Conservation (phyloP, 2,329 filamentous ascomycete genomes). For the Fusarium penzigii region DNA sequence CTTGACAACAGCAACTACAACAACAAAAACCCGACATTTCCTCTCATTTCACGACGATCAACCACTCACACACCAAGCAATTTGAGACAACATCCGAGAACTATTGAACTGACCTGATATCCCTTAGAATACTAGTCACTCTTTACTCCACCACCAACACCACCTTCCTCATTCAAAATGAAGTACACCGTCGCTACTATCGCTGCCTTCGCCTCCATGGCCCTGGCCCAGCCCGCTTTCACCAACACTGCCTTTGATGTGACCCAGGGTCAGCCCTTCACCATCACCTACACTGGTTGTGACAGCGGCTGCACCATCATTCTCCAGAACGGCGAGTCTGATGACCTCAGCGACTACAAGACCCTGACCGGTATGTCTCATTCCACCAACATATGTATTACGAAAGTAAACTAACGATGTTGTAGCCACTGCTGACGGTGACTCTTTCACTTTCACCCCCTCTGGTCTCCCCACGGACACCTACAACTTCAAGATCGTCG, state of each 20-base stretch:
- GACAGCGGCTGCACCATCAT: conserved; percentile 36
- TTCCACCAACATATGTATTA: too few relatives aligned
- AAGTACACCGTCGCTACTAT: conserved; percentile 37
- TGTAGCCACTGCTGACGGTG: conserved; percentile 17
- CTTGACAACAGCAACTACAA: too few relatives aligned
- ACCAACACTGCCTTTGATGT: conserved; percentile 34
- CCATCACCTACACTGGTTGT: conserved; percentile 35
- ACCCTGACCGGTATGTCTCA: conserved; percentile 33
- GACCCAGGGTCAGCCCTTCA: conserved; percentile 33
- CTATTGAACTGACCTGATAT: conserved; percentile 14
- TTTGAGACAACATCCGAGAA: conserved; percentile 2
- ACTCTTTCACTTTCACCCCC: conserved; percentile 33
- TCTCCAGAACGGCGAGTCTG: conserved; percentile 33
- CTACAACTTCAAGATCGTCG: conserved; percentile 38
- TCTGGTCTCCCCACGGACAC: conserved; percentile 29
- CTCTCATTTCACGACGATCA: background rate
- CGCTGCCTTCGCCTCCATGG: conserved; percentile 31
- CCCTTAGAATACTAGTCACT: conserved; percentile 30
- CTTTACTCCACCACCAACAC: conserved; percentile 22
- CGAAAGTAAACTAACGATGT: background rate
- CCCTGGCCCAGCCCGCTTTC: conserved; percentile 33
- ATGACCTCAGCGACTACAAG: conserved; percentile 33
- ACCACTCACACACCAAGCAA: too few relatives aligned
- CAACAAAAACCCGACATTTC: background rate
- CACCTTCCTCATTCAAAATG: conserved; percentile 38